Evolutionary conservation across 306 rosid species (phyloP), one percentile per base, ranked within the genome.

Genomic region (Hippophae rhamnoides): DNA sequence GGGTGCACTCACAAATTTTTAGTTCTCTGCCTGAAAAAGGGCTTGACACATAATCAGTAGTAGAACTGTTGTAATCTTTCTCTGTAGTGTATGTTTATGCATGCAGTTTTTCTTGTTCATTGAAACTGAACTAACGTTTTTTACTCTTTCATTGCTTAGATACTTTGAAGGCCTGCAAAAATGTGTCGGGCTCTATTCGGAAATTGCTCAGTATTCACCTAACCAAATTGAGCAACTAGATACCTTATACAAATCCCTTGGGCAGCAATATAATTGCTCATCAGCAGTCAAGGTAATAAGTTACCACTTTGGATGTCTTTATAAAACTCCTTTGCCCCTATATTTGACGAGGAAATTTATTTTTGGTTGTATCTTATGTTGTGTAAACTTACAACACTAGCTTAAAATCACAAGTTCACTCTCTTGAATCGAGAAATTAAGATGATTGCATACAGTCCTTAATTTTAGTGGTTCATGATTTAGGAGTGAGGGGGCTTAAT

Each of bases 81-180:
- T 58, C 8, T 49, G 8, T 46, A 10, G 43, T 50, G n/a, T 18
- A n/a, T 60, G 38, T 31, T 27, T 52, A 47, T 8, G 25, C 38
- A 7, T 68, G 60, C 49, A 51, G n/a, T 5, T n/a, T 9, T 11
- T n/a, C 9, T 10, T 49, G 40, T 18, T 51, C 51, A 45, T 47
- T 27, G 26, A 54, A 47, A n/a, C 60, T 46, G 42, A 43, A 57
- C 41, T 65, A 55, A 71, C 65, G 8, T 51, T 57, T 46, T 71
- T 77, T 61, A 40, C 45, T 47, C 25, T 49, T 26, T 43, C 48
- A 51, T 42, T 64, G 54, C 64, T 73, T 80, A 92, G 99, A 60
- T 88, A 92, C 64, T 92, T 85, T 70, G 88, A 88, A 76, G 99
- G 99, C 74, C 87, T 92, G 62, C 99, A 92, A 68, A 84, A 78